phyloP scores from a whole-genome alignment of 1,284 basidiomycete genomes.

The Tilletia caries region DNA sequence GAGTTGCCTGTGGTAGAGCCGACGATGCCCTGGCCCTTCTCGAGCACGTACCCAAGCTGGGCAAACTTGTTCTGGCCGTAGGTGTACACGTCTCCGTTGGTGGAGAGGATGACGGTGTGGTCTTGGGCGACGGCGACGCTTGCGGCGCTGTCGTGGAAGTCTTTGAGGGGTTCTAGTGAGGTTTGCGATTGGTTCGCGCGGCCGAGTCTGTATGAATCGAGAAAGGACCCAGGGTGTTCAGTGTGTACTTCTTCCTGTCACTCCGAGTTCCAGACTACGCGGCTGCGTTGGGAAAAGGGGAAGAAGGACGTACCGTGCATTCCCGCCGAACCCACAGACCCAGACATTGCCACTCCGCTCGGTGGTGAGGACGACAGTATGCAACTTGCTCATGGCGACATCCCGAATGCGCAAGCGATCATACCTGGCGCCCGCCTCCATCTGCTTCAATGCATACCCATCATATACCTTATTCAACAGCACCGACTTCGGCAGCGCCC shows the following conservation, averaged over 20 bases:
- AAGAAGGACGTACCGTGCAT: conserved; percentile 33
- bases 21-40: conserved; percentile 56
- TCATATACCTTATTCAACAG: conserved; percentile 55
- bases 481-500: conserved; percentile 75
- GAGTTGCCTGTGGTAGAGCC: conserved; percentile 25
- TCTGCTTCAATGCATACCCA: neutral
- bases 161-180: conserved; percentile 64
- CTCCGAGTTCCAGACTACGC: no score
- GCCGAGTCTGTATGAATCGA: conserved; percentile 63
- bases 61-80: conserved; percentile 80
- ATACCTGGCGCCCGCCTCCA: conserved; percentile 36
- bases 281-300: no score
- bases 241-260: conserved; percentile 56
- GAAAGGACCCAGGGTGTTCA: neutral
- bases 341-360: conserved; percentile 47
- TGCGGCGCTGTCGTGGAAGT: conserved; percentile 59
- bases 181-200: conserved; percentile 76
- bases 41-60: conserved; percentile 76
- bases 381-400: conserved; percentile 44
- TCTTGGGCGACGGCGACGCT: conserved; percentile 82
- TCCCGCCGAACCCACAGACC: conserved; percentile 45
- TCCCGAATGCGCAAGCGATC: conserved; percentile 42
- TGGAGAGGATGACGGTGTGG: conserved; percentile 82
- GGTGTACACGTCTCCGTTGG: conserved; percentile 74
- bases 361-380: conserved; percentile 45